These are phyloP conservation scores for Paramecium sexaurelia DNA, from an alignment of 73 alveolate species.

Conservation along the genomic window DNA sequence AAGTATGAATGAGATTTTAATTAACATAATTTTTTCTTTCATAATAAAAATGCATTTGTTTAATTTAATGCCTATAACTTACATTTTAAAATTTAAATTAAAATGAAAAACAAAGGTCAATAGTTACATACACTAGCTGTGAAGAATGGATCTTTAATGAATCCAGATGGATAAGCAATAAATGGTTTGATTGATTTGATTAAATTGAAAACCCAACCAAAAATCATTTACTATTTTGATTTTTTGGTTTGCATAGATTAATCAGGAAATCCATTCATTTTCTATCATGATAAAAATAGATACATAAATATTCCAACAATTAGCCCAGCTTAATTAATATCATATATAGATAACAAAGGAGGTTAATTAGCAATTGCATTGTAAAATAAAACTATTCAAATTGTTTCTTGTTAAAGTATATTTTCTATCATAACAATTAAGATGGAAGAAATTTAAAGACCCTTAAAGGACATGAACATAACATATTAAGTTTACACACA, in stretches of 20 bases:
- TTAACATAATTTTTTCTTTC: not conserved
- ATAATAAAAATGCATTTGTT: not conserved
- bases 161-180: not conserved
- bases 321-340: conserved; percentile 3
- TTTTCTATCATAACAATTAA: not conserved
- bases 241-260: conserved; percentile 49
- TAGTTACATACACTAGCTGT: not conserved
- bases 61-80: conserved; percentile 1
- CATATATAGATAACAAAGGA: conserved; percentile 44
- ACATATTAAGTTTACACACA: not conserved
- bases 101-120: conserved; percentile 27
- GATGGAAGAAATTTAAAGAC: conserved; percentile 55
- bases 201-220: conserved; percentile 15
- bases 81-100: not conserved
- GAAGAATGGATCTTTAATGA: not conserved
- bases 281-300: conserved; percentile 52
- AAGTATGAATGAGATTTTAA: not conserved
- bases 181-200: conserved; percentile 28
- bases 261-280: conserved; percentile 56
- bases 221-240: conserved; percentile 21
- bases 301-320: not conserved
- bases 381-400: conserved; percentile 40
- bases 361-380: conserved; percentile 46
- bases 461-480: conserved; percentile 25
- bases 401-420: conserved; percentile 32